Evolutionary conservation across 805 yeast species (phyloP), one percentile per base, ranked within the genome.

Genomic region (Yarrowia keelungensis): DNA sequence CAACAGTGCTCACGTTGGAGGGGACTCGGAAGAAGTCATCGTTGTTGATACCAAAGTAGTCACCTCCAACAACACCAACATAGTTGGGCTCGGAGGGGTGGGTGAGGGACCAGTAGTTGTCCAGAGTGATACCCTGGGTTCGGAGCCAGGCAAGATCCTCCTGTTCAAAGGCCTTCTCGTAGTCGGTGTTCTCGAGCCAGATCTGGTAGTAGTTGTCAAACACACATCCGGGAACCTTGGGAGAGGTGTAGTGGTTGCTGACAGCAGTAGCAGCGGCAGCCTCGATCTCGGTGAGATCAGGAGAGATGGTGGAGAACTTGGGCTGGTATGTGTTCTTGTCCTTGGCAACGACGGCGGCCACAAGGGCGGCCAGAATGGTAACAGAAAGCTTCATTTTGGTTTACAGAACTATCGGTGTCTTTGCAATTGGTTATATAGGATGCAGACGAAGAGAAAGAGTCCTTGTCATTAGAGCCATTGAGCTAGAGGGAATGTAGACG

Each of bases 81-180:
- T 83, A 83, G 78, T 84, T 84, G 71, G 86, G 86, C 79, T 83
- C 84, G 11, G 87, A 83, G 69, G 86, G 86, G 73, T 83, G 85
- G 65, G 85, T 81, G 35, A 83, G 73, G 43, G 83, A 81, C 80
- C 84, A 84, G 79, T 84, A 84, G 80, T 84, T 84, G 76, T 76
- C 78, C 72, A 84, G 78, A 47, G 78, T 75, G 69, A 83, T 77
- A 75, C 86, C 87, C 69, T 81, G 74, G 72, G 77, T 69, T 41
- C 82, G 81, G 66, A 84, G 77, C 74, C 78, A 77, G 73, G 77
- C 76, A 71, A 84, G 74, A 67, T 81, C 83, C 11, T 78, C 75
- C 74, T 83, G 79, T 71, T 78, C 81, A 49, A 79, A 79, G 51
- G 86, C 87, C 72, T 84, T 84, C 73, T 81, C 83, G 74, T 75